Evolutionary conservation across 2,329 filamentous ascomycete species (phyloP).

Genomic region (Chaetomium sp.): DNA sequence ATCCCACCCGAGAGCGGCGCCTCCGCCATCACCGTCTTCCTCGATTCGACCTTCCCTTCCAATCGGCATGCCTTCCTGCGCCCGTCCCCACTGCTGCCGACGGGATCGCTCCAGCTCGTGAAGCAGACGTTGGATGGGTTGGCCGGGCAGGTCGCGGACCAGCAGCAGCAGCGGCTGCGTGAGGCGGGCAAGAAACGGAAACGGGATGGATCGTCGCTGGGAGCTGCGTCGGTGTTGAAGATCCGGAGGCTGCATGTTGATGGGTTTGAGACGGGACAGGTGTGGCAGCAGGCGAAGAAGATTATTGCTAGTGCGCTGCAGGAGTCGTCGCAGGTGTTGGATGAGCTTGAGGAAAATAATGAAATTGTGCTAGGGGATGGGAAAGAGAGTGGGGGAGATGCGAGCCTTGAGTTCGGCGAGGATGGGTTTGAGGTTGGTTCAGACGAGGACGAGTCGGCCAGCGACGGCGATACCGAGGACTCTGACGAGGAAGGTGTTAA

Average conservation of each 20-base stretch:
- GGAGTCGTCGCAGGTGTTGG: slow-evolving; percentile 41
- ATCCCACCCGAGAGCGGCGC: slow-evolving; percentile 25
- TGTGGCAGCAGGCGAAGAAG: slow-evolving; percentile 88
- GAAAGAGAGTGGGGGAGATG: slow-evolving; percentile 2
- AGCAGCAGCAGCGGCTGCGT: slow-evolving; percentile 62
- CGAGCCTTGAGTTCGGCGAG: slow-evolving; percentile 17
- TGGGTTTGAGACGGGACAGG: slow-evolving; percentile 79
- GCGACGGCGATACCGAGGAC: slow-evolving; percentile 21
- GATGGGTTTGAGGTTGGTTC: slow-evolving; percentile 34
- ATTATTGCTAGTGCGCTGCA: slow-evolving; percentile 58
- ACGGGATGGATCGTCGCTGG: slow-evolving; percentile 43
- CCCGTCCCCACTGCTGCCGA: slow-evolving; percentile 59
- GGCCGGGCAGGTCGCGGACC: slow-evolving; percentile 64
- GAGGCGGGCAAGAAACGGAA: slow-evolving; percentile 65
- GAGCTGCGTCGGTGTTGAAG: slow-evolving; percentile 54
- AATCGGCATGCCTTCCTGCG: slow-evolving; percentile 72
- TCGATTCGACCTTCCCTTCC: slow-evolving; percentile 50
- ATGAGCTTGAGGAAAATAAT: slow-evolving; percentile 45
- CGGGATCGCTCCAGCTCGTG: slow-evolving; percentile 65
- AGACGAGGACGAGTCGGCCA: slow-evolving; percentile 11
- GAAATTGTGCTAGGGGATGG: slow-evolving; percentile 38
- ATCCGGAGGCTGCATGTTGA: slow-evolving; percentile 78
- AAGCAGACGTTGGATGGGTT: slow-evolving; percentile 76
- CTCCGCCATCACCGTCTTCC: slow-evolving; percentile 42
- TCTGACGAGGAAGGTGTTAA: slow-evolving; percentile 20